phyloP scores from a whole-genome alignment of 805 yeast genomes.

The Myxozyma neotropica region DNA sequence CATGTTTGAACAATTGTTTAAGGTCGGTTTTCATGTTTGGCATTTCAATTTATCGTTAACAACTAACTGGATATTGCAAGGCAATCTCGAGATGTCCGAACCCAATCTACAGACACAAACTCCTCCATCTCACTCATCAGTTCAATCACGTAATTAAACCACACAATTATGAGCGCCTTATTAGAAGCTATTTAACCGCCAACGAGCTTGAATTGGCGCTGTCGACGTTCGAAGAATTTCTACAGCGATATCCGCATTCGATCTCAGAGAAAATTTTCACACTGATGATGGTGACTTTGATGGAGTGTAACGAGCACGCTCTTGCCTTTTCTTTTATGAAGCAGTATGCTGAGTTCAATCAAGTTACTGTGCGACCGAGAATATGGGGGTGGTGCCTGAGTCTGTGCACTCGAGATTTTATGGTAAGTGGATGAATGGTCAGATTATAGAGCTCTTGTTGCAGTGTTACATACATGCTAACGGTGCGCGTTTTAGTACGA shows the following conservation, averaged over 20 bases:
- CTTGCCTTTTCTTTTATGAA: neutral
- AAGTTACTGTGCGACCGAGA: neutral
- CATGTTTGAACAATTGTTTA: constrained; percentile 6
- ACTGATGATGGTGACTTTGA: neutral
- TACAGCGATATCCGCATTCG: neutral
- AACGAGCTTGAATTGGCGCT: constrained; percentile 8
- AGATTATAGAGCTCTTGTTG: too few species aligned
- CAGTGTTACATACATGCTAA: neutral
- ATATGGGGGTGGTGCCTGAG: neutral
- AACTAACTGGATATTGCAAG: neutral
- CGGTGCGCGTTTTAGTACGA: neutral
- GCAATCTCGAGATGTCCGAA: constrained; percentile 9
- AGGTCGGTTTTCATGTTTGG: neutral
- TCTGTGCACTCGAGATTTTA: neutral
- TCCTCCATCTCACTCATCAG: neutral
- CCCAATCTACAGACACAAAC: neutral
- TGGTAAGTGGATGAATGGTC: neutral
- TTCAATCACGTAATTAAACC: neutral
- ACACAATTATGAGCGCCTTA: neutral
- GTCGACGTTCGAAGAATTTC: neutral
- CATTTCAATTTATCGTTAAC: neutral
- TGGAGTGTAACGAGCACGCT: neutral
- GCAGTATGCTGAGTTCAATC: neutral
- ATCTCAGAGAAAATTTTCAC: neutral
- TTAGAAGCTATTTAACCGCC: neutral